Percentiles rank a stretch among this genome's conserved stretches.
These are phyloP conservation scores for Taphrina flavorubra DNA, from an alignment of 1,139 yeast genomes.

Conservation along the genomic window DNA sequence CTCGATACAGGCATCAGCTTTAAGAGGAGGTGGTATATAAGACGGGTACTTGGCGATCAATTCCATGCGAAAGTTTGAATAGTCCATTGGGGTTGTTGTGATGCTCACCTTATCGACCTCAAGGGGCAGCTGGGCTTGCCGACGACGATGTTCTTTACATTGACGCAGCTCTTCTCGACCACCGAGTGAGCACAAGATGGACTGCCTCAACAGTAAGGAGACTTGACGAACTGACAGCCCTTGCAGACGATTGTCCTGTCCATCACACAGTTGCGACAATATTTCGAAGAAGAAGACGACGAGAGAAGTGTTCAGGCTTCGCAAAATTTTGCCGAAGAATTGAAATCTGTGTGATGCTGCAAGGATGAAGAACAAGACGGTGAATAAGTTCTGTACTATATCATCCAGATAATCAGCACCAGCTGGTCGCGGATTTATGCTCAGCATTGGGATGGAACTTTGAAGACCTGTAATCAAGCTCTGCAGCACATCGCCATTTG, in stretches of 20 bases:
- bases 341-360: constrained; percentile 48
- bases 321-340: background rate
- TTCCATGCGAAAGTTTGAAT: constrained; percentile 77
- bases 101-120: constrained; percentile 50
- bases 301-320: background rate
- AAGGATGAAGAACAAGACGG: constrained; percentile 62
- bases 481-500: constrained; percentile 43
- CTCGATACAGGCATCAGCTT: background rate
- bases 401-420: background rate
- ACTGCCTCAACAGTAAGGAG: constrained; percentile 63
- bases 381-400: constrained; percentile 50
- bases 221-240: constrained; percentile 43
- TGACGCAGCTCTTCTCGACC: constrained; percentile 55
- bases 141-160: constrained; percentile 61
- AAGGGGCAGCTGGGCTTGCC: constrained; percentile 56
- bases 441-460: background rate
- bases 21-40: constrained; percentile 55
- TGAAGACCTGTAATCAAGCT: background rate
- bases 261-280: constrained; percentile 11
- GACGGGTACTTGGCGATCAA: constrained; percentile 76
- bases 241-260: constrained; percentile 6
- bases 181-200: constrained; percentile 71
- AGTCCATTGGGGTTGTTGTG: constrained; percentile 76
- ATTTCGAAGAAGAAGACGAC: constrained; percentile 9
- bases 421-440: background rate